Percentiles rank a stretch among this genome's conserved stretches.
Conservation (phyloP, 2,329 filamentous ascomycete genomes). For the Phaeophleospora eucalypticola region DNA sequence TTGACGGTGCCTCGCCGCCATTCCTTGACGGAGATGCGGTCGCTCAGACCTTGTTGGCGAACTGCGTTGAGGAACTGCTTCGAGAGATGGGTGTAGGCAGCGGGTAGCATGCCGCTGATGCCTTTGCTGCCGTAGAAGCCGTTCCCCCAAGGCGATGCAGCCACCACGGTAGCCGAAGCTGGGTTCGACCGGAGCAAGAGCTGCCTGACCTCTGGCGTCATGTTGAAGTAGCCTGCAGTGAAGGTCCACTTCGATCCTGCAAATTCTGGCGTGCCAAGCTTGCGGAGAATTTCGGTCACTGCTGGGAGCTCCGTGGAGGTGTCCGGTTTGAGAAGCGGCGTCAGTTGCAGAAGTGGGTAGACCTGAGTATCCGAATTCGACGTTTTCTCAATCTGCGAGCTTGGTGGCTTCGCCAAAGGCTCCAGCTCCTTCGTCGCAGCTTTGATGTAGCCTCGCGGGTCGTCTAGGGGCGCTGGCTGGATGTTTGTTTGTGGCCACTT, state of each 20-base stretch:
- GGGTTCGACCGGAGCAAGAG: constrained; percentile 73
- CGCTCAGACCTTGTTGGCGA: constrained; percentile 47
- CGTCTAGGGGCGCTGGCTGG: constrained; percentile 68
- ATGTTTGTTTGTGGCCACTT: constrained; percentile 73
- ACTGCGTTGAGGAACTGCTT: constrained; percentile 71
- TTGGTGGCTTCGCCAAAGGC: constrained; percentile 56
- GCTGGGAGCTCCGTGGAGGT: constrained; percentile 85
- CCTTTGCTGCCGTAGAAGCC: constrained; percentile 89
- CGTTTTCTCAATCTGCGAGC: constrained; percentile 11
- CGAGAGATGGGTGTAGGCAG: constrained; percentile 86
- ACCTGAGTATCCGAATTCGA: constrained; percentile 62
- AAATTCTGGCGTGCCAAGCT: constrained; percentile 61
- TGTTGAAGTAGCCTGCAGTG: constrained; percentile 98
- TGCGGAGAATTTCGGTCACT: constrained; percentile 68
- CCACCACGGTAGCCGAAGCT: constrained; percentile 73
- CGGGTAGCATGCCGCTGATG: constrained; percentile 82
- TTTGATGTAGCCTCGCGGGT: constrained; percentile 65
- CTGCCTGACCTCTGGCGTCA: constrained; percentile 75
- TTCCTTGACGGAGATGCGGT: constrained; percentile 71
- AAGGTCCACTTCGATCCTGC: constrained; percentile 82
- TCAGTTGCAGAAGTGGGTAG: constrained; percentile 84
- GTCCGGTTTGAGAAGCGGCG: constrained; percentile 73
- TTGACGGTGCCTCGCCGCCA: constrained; percentile 82
- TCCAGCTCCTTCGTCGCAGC: constrained; percentile 64
- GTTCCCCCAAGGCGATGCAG: constrained; percentile 88